Evolutionary conservation across 192 early-diverging fungal species (phyloP).

Genomic region (Rhizoclosmatium globosum): DNA sequence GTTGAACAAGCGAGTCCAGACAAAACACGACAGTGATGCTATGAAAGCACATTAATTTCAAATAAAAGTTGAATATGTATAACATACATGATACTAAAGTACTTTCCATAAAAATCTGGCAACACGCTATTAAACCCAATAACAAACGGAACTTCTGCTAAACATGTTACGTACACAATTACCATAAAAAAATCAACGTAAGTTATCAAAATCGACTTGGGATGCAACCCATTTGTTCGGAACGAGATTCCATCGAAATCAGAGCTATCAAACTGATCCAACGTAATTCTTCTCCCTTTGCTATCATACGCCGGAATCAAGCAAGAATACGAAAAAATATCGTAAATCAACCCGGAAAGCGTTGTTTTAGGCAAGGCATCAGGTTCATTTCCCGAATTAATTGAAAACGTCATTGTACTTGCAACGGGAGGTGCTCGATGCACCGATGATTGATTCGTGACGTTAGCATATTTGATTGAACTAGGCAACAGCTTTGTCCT

Average conservation of each 20-base stretch:
- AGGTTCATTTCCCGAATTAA: neutral
- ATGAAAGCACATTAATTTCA: neutral
- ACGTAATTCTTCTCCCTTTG: neutral
- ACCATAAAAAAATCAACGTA: neutral
- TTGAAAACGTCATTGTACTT: neutral
- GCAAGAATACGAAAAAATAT: neutral
- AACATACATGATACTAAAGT: neutral
- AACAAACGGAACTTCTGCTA: neutral
- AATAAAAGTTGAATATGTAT: neutral
- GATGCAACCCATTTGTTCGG: conserved; percentile 4
- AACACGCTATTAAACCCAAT: neutral
- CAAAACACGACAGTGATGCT: neutral
- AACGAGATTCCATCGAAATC: neutral
- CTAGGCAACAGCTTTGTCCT: neutral
- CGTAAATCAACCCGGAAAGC: neutral
- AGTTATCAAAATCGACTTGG: conserved; percentile 2
- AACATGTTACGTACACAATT: neutral
- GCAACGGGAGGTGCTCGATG: neutral
- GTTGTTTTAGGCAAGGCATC: neutral
- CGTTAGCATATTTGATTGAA: neutral
- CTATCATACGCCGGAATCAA: conserved; percentile 15
- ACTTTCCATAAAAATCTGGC: neutral
- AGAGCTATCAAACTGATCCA: neutral
- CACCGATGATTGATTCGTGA: neutral
- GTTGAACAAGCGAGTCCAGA: neutral